Evolutionary conservation across 495 filamentous ascomycete species (phyloP), one percentile per base, ranked within the genome.

Genomic region (Gamarada debralockiae): DNA sequence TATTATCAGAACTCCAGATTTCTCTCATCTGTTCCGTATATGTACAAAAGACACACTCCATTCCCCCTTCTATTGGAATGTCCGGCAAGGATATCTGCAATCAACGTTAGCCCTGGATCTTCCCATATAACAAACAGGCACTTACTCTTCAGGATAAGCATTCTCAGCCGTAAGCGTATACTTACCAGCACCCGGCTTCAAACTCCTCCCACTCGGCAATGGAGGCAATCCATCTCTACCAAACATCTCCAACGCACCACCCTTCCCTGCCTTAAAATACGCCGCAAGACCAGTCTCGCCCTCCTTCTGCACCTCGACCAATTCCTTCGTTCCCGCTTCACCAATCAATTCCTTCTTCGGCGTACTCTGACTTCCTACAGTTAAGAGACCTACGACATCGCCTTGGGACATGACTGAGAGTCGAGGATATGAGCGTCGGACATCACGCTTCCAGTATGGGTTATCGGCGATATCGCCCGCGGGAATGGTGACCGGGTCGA

Each of bases 381-480:
- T 85, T 55, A 98, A 76, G 54, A 97, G 80, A 3, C 83, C 85
- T 18, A 92, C 92, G 21, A 89, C 84, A 73, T 97, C 87, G 15
- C 79, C 83, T 73, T 96, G 93, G 41, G 72, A 85, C 48, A 98
- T 81, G 27, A 86, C 81, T 60, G 86, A 90, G 40, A 87, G 75
- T 50, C 76, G 77, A n/a, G 95, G 87, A 73, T 97, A 98, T 63
- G 76, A 80, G 62, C 95, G 83, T 43, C 93, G 86, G 47, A 74
- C 70, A 61, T 98, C 93, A 50, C 93, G 90, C 74, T 95, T 95
- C 89, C 90, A 98, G 81, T 98, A 98, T 34, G 93, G 82, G 70
- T 98, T 98, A 65, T 95, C 93, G 60, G 93, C 93, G 57, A 98
- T 82, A 69, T 99, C 93, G 50, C 82, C 91, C 2, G 93, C 89